A percentile compares a stretch with the other conserved stretches of the same genome.
phyloP scores from a whole-genome alignment of 1,284 basidiomycete species.

The Hymenochaete sp. region DNA sequence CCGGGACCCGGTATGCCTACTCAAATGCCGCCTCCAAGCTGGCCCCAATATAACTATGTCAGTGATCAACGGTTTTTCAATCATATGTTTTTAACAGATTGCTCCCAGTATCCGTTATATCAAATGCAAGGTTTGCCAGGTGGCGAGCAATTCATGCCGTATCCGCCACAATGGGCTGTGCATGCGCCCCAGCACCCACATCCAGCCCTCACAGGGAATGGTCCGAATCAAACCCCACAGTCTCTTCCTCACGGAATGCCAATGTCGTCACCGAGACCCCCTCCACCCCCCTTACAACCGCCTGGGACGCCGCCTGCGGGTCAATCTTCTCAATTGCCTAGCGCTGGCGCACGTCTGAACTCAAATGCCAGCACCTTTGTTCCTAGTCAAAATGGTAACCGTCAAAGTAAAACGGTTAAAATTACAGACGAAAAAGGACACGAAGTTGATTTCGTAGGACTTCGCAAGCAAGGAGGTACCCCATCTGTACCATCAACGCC shows the following conservation, averaged over 20 bases:
- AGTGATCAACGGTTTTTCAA: constrained; percentile 19
- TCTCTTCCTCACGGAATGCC: constrained; percentile 28
- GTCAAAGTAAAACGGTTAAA: constrained; percentile 35
- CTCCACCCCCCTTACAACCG: constrained; percentile 43
- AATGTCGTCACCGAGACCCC: constrained; percentile 53
- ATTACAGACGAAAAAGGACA: constrained; percentile 45
- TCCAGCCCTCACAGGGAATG: constrained; percentile 16
- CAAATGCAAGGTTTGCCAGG: constrained; percentile 20
- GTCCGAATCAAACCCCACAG: constrained; percentile 27
- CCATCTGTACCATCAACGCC: constrained; percentile 29
- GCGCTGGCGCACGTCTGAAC: constrained; percentile 42
- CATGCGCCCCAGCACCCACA: constrained; percentile 26
- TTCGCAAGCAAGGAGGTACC: constrained; percentile 40
- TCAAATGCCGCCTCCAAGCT: constrained; percentile 31
- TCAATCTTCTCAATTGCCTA: constrained; percentile 59
- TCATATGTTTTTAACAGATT: constrained; percentile 19
- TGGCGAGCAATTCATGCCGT: constrained; percentile 28
- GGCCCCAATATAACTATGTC: constrained; percentile 36
- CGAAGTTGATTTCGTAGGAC: constrained; percentile 47
- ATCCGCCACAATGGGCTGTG: constrained; percentile 27
- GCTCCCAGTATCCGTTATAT: constrained; percentile 25
- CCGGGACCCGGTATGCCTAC: constrained; percentile 31
- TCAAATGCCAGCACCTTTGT: constrained; percentile 57
- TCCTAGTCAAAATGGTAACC: constrained; percentile 30
- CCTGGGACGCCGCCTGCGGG: constrained; percentile 58